Evolutionary conservation across 2,329 filamentous ascomycete genomes (phyloP), one percentile per base, ranked within the genome.

Genomic region (Penicillium sp.): DNA sequence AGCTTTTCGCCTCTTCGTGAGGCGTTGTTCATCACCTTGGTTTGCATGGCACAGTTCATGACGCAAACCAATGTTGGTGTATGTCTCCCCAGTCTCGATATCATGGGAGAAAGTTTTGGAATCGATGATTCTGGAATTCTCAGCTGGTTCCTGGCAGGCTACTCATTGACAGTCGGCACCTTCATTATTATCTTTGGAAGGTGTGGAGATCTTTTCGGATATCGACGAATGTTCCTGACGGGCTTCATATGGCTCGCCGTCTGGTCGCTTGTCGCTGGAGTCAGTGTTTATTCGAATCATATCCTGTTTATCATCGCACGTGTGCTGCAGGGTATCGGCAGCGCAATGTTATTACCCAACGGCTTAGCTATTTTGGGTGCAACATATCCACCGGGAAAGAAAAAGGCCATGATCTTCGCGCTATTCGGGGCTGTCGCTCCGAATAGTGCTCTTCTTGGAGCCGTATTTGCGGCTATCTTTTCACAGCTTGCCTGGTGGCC

Each of bases 361-460:
- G 52, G 42, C 0, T 18, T 55, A 14, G 52, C 52, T 14, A 40
- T 55, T 14, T 69, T 89, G 0, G 86, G 85, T 2, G 74, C 75
- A 0, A 78, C 81, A 0, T 88, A 87, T 59, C 71, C 76, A 0
- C 82, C 82, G 0, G 85, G 86, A 0, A 74, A 70, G 48, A 77
- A 79, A 54, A 88, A 87, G 67, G 79, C 83, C 44, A 82, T 88
- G 72, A 78, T 83, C 0, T 87, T 90, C 59, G 70, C 75, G 0
- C 53, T 79, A 9, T 83, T 82, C 54, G 81, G 78, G 5, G 79
- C 77, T 2, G 73, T 71, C 46, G 80, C 80, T 8, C 81, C 81
- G 1, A 71, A 70, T 55, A 79, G 79, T 2, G 69, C 68, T 4
- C 67, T 79, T 5, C 47, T 78, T 14, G 79, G 79, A 2, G 68